Conservation (phyloP, 2,329 filamentous ascomycete genomes). For the Aureobasidium sp. region DNA sequence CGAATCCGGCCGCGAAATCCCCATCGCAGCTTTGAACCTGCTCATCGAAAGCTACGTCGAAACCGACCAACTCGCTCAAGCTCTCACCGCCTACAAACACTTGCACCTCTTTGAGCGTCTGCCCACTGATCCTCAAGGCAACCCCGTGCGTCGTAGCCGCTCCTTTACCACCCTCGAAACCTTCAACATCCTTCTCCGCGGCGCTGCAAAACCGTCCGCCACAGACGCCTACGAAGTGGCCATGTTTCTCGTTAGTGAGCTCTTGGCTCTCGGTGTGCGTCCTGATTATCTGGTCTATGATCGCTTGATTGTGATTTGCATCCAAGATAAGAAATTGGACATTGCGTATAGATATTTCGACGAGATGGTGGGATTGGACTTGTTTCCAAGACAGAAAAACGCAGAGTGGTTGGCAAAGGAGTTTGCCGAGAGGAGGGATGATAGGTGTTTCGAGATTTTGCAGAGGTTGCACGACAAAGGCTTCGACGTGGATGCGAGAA, state of each 20-base stretch:
- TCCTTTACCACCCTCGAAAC: constrained; percentile 41
- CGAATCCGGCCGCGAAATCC: constrained; percentile 42
- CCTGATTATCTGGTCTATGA: constrained; percentile 58
- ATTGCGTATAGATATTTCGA: constrained; percentile 28
- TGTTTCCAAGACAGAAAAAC: constrained; percentile 24
- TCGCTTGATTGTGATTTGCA: constrained; percentile 52
- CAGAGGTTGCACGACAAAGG: constrained; percentile 26
- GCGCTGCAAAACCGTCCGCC: constrained; percentile 22
- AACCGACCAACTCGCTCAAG: constrained; percentile 40
- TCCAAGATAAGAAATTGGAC: constrained; percentile 25
- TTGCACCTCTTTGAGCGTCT: constrained; percentile 40
- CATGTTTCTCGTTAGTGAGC: constrained; percentile 57
- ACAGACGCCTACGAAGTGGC: constrained; percentile 45
- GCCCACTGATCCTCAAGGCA: neutral
- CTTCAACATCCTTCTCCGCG: constrained; percentile 50
- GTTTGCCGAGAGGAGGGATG: constrained; percentile 25
- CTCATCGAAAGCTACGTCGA: constrained; percentile 48
- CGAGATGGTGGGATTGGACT: constrained; percentile 28
- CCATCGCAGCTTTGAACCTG: constrained; percentile 45
- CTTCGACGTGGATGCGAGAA: neutral
- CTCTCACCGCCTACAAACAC: constrained; percentile 55
- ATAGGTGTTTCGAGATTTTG: constrained; percentile 30
- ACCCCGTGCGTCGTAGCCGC: constrained; percentile 11
- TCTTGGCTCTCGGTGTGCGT: constrained; percentile 48
- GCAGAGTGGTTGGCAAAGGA: constrained; percentile 19